A percentile compares a stretch with the other conserved stretches of the same genome.
These are phyloP conservation scores for Rheum nobile DNA, from an alignment of 148 eudicot species.

Conservation along the genomic window DNA sequence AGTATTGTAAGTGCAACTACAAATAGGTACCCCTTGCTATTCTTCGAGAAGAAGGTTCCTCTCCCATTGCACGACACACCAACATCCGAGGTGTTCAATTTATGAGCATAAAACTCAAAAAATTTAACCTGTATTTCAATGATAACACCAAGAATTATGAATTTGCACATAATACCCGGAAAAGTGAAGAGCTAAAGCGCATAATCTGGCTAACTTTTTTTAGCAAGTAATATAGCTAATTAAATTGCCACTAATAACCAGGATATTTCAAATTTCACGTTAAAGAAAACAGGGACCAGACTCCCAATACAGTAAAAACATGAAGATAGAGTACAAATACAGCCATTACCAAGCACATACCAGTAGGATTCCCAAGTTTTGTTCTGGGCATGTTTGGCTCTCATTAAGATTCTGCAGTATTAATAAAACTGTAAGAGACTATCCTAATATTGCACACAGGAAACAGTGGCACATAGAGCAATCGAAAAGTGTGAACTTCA, in stretches of 20 bases:
- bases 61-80: conserved; percentile 80
- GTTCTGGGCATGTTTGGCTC: conserved; percentile 45
- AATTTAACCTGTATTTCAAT: conserved; percentile 48
- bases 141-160: not conserved
- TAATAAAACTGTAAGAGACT: conserved; percentile 7
- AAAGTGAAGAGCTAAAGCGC: not conserved
- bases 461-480: too few relatives aligned
- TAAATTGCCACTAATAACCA: not conserved
- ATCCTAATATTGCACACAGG: too few relatives aligned
- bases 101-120: conserved; percentile 84
- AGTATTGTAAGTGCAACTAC: not conserved
- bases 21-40: conserved; percentile 51
- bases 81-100: conserved; percentile 74
- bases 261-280: not conserved
- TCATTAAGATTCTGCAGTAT: conserved; percentile 46
- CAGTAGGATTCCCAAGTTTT: conserved; percentile 80
- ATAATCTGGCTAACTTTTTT: not conserved
- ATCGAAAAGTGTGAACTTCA: too few relatives aligned
- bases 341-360: conserved; percentile 26
- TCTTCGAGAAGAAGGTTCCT: conserved; percentile 67
- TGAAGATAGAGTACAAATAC: not conserved
- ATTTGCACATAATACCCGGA: not conserved
- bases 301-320: not conserved
- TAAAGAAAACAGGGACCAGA: not conserved
- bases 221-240: not conserved